These are phyloP conservation scores for Macadamia integrifolia DNA, from an alignment of 164 flowering plant genomes.

Conservation along the genomic window DNA sequence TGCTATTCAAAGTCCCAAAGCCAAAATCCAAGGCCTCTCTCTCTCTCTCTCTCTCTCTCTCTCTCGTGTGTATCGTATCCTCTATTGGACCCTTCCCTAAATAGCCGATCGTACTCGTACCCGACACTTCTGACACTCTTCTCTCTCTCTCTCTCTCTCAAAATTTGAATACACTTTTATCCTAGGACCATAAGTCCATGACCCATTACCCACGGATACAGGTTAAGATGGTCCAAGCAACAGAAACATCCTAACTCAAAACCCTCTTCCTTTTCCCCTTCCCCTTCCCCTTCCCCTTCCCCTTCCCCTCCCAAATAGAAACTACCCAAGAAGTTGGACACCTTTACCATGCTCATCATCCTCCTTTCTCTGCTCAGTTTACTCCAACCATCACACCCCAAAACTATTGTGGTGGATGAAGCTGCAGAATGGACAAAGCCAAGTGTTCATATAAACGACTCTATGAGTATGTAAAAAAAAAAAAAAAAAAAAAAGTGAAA, in stretches of 20 bases:
- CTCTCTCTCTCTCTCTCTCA: conserved; percentile 5
- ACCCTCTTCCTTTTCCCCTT: background rate
- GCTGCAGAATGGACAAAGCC: conserved; percentile 63
- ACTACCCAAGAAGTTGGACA: conserved; percentile 16
- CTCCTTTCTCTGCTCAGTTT: conserved; percentile 18
- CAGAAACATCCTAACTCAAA: background rate
- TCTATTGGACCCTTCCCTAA: background rate
- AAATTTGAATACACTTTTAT: no score
- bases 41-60: no score
- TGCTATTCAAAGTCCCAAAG: background rate
- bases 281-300: background rate
- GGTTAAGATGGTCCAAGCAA: background rate
- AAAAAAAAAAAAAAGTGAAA: no score
- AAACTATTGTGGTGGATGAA: conserved; percentile 69
- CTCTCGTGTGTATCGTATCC: no score
- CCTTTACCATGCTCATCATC: conserved; percentile 15
- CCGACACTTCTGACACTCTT: conserved; percentile 1
- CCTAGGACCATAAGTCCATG: no score
- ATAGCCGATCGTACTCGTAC: background rate
- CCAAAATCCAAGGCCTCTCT: no score
- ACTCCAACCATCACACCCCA: conserved; percentile 30
- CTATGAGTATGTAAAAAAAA: conserved; percentile 53
- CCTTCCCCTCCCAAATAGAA: background rate
- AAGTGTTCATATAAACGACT: conserved; percentile 61
- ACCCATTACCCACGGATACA: background rate